Conservation (phyloP, 2,329 filamentous ascomycete genomes). For the Venturiaceae sp. region DNA sequence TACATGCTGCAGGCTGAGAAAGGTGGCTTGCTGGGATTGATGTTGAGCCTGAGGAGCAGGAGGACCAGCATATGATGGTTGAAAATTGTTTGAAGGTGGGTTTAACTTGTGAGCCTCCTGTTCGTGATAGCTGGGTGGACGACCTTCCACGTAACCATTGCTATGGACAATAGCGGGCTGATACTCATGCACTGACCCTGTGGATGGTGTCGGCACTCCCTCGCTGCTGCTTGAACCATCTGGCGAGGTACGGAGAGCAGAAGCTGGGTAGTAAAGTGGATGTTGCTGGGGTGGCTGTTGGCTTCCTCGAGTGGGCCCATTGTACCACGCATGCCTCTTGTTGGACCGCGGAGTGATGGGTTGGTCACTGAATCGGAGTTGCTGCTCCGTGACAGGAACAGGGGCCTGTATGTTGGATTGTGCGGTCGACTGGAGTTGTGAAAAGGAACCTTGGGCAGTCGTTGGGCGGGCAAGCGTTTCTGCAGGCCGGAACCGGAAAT, state of each 20-base stretch:
- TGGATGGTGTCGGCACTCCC: slow-evolving; percentile 42
- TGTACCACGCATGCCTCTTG: slow-evolving; percentile 66
- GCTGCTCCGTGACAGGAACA: slow-evolving; percentile 15
- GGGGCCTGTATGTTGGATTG: slow-evolving; percentile 13
- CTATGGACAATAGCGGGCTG: slow-evolving; percentile 43
- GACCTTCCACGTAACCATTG: slow-evolving; percentile 36
- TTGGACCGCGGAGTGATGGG: slow-evolving; percentile 45
- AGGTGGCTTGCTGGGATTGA: slow-evolving; percentile 1
- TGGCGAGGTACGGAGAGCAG: slow-evolving; percentile 39
- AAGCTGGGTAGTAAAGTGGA: slow-evolving; percentile 8
- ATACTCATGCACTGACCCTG: slow-evolving; percentile 37
- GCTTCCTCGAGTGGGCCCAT: slow-evolving; percentile 35
- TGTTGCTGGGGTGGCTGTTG: slow-evolving; percentile 12
- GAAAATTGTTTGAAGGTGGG: neutral
- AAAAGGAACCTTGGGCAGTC: neutral
- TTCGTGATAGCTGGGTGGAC: slow-evolving; percentile 22
- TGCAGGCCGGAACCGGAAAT: neutral
- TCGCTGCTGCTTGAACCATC: slow-evolving; percentile 47
- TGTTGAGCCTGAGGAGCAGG: neutral
- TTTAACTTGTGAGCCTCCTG: slow-evolving; percentile 12
- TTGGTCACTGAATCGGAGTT: slow-evolving; percentile 26
- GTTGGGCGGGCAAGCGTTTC: neutral
- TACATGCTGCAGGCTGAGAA: slow-evolving; percentile 3
- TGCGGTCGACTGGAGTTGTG: neutral
- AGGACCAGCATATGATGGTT: neutral